Conservation (phyloP, 805 yeast species). For the Metschnikowia santaceciliae region DNA sequence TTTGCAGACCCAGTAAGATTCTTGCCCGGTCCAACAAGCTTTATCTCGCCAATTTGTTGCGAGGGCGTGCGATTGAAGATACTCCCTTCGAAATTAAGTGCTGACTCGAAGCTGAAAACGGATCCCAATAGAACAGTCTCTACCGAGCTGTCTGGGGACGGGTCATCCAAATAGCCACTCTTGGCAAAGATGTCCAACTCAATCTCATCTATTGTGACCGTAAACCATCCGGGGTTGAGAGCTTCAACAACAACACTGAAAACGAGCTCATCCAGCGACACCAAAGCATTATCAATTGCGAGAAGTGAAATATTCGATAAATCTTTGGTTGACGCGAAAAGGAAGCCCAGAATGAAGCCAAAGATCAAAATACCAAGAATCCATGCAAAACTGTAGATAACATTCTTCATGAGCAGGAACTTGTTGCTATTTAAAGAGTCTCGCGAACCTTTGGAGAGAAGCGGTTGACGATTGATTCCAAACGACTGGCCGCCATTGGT, state of each 20-base stretch:
- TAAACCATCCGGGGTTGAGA: slow-evolving; percentile 81
- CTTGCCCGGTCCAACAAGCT: slow-evolving; percentile 68
- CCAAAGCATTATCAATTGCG: slow-evolving; percentile 65
- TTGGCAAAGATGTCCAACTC: slow-evolving; percentile 86
- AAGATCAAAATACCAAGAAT: slow-evolving; percentile 53
- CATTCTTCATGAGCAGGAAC: slow-evolving; percentile 25
- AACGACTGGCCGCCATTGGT: neutral
- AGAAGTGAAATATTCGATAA: slow-evolving; percentile 60
- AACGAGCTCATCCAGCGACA: slow-evolving; percentile 78
- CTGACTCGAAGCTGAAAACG: slow-evolving; percentile 61
- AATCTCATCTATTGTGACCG: slow-evolving; percentile 57
- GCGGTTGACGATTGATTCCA: slow-evolving; percentile 18
- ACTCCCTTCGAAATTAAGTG: slow-evolving; percentile 73
- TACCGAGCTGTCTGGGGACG: slow-evolving; percentile 16
- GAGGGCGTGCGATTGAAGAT: slow-evolving; percentile 60
- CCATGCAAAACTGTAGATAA: slow-evolving; percentile 42
- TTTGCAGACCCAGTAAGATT: slow-evolving; percentile 28
- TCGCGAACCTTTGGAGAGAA: slow-evolving; percentile 29
- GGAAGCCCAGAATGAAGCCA: slow-evolving; percentile 80
- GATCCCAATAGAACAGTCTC: slow-evolving; percentile 78
- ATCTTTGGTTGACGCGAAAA: slow-evolving; percentile 83
- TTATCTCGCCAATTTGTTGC: slow-evolving; percentile 63
- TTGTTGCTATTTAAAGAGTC: slow-evolving; percentile 8
- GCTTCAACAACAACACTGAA: slow-evolving; percentile 77
- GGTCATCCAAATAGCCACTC: slow-evolving; percentile 42